Conservation (phyloP, 2,329 filamentous ascomycete species). For the Epichloe festucae region DNA sequence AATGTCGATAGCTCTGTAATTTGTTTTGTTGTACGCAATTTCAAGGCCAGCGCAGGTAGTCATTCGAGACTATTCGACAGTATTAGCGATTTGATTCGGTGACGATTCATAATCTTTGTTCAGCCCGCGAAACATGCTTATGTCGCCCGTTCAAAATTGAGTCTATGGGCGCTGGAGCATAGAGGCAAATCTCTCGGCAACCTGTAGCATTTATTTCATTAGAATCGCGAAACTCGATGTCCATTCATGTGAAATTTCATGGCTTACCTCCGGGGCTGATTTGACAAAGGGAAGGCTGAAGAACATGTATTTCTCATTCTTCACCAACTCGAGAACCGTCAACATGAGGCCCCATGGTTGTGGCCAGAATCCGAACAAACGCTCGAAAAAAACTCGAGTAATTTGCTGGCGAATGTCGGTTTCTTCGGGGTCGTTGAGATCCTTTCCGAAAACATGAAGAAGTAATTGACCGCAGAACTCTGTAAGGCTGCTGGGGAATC, state of each 20-base stretch:
- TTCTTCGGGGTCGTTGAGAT: constrained; percentile 61
- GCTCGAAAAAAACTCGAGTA: constrained; percentile 75
- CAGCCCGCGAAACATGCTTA: neutral
- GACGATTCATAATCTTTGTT: neutral
- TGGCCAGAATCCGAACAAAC: constrained; percentile 76
- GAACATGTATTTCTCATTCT: constrained; percentile 83
- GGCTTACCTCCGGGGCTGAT: constrained; percentile 65
- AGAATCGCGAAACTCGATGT: neutral
- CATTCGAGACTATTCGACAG: neutral
- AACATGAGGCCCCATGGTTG: constrained; percentile 93
- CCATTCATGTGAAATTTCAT: neutral
- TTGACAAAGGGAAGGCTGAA: constrained; percentile 91
- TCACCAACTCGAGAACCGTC: constrained; percentile 76
- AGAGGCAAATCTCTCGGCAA: constrained; percentile 24
- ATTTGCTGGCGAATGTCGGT: constrained; percentile 81
- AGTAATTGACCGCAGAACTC: constrained; percentile 84
- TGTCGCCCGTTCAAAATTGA: neutral
- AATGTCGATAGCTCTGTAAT: neutral
- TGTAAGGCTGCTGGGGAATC: constrained; percentile 79
- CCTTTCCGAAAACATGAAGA: constrained; percentile 71
- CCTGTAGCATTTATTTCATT: constrained; percentile 12
- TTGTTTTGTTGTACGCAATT: neutral
- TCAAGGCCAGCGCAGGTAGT: neutral
- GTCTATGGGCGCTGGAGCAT: constrained; percentile 22
- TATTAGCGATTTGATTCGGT: neutral